These are phyloP conservation scores for Fusarium chlamydosporum DNA, from an alignment of 2,329 filamentous ascomycete species.

Conservation along the genomic window DNA sequence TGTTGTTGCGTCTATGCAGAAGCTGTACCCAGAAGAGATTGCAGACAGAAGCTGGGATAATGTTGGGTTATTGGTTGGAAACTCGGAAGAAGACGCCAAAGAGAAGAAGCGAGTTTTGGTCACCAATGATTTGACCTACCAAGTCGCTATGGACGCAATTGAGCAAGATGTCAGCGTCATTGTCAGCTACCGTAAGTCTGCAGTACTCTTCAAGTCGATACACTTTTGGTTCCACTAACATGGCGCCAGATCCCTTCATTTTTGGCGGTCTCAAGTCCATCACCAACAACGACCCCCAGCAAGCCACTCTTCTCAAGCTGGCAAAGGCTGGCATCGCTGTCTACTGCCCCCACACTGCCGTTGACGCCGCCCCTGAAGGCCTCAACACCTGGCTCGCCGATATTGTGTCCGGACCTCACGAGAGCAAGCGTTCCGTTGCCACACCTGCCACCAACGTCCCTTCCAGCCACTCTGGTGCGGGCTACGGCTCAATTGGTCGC, in stretches of 20 bases:
- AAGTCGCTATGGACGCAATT: constrained; percentile 92
- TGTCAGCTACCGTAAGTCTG: constrained; percentile 82
- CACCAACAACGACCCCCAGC: constrained; percentile 86
- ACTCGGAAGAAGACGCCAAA: constrained; percentile 55
- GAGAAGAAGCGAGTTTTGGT: constrained; percentile 63
- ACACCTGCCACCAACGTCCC: constrained; percentile 62
- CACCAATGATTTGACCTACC: constrained; percentile 90
- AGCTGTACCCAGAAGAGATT: constrained; percentile 89
- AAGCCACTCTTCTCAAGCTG: constrained; percentile 84
- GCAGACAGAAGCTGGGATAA: constrained; percentile 96
- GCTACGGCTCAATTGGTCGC: constrained; percentile 67
- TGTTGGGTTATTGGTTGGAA: constrained; percentile 81
- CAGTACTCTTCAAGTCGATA: neutral
- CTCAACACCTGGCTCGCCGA: constrained; percentile 96
- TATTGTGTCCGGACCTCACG: constrained; percentile 74
- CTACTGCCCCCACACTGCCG: constrained; percentile 94
- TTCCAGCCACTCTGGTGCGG: constrained; percentile 62
- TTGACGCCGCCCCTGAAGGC: constrained; percentile 87
- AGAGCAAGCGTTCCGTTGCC: constrained; percentile 59
- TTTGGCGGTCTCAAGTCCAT: constrained; percentile 93
- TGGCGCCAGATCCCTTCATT: constrained; percentile 85
- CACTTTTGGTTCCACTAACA: neutral
- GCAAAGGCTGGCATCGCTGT: constrained; percentile 91
- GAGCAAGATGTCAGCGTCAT: constrained; percentile 80
- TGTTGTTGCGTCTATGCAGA: constrained; percentile 85